phyloP scores from a whole-genome alignment of 2,329 filamentous ascomycete species.

The Trichoderma afroharzianum region DNA sequence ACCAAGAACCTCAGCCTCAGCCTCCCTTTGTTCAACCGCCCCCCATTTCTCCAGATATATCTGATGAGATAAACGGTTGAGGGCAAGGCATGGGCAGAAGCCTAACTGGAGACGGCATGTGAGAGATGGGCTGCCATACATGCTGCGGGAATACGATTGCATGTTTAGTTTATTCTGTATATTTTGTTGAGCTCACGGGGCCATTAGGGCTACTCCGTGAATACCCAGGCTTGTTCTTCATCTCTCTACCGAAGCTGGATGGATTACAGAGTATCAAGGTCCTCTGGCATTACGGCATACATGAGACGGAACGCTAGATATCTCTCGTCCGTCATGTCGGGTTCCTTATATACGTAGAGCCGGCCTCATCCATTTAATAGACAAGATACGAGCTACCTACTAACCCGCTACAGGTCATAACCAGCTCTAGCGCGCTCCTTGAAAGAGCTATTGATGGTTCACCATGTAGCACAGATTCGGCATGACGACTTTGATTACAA shows the following conservation, averaged over 20 bases:
- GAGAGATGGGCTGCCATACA: not conserved
- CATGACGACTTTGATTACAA: not conserved
- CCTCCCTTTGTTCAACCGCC: not conserved
- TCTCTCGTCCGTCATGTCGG: not conserved
- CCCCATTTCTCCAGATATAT: not conserved
- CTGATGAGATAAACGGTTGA: not conserved
- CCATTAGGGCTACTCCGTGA: not conserved
- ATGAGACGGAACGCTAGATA: not conserved
- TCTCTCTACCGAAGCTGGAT: not conserved
- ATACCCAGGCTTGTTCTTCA: not conserved
- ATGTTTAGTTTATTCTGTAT: not conserved
- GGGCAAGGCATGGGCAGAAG: not conserved
- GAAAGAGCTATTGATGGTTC: not conserved
- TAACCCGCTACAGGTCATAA: not conserved
- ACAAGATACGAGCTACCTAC: not conserved
- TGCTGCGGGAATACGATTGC: not conserved
- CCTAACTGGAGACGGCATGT: not conserved
- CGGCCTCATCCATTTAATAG: not conserved
- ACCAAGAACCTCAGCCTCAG: not conserved
- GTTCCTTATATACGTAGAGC: not conserved
- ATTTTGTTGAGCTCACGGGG: not conserved
- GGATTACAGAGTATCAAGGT: not conserved
- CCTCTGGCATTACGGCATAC: not conserved
- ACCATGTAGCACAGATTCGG: not conserved
- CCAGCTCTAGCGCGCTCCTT: not conserved